Percentiles rank a stretch among this genome's conserved stretches.
These are phyloP conservation scores for Aspergillus kassunensis DNA, from an alignment of 495 filamentous ascomycete species.

Conservation along the genomic window DNA sequence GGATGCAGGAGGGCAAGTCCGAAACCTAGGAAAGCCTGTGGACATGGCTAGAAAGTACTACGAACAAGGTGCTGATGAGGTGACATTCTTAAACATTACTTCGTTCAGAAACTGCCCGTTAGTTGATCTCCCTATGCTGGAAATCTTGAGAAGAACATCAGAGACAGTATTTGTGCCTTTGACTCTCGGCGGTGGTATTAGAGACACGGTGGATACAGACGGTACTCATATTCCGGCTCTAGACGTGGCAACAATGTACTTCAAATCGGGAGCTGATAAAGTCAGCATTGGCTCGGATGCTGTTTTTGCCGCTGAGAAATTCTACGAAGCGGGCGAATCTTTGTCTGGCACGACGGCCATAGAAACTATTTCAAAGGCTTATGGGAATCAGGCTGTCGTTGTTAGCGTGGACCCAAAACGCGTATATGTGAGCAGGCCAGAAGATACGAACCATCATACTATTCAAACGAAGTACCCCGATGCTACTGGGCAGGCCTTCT, in stretches of 20 bases:
- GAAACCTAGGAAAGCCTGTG: constrained; percentile 94
- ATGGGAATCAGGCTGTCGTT: constrained; percentile 95
- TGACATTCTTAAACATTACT: constrained; percentile 97
- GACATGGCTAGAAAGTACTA: constrained; percentile 93
- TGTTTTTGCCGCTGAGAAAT: constrained; percentile 87
- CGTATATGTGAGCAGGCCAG: constrained; percentile 71
- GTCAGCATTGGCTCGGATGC: constrained; percentile 96
- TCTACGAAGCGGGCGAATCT: constrained; percentile 61
- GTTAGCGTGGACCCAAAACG: constrained; percentile 92
- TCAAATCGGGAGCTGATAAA: constrained; percentile 97
- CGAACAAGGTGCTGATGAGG: constrained; percentile 92
- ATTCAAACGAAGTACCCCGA: constrained; percentile 67
- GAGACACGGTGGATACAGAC: constrained; percentile 83
- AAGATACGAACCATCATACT: constrained; percentile 74
- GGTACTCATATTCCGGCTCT: constrained; percentile 83
- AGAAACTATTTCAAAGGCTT: constrained; percentile 87
- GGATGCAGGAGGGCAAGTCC: constrained; percentile 64
- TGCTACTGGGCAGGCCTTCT: constrained; percentile 72
- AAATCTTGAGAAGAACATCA: constrained; percentile 79
- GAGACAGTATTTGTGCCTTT: constrained; percentile 96
- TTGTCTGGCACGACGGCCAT: constrained; percentile 82
- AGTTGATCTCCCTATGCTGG: constrained; percentile 90
- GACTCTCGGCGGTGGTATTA: constrained; percentile 92
- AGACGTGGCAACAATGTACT: constrained; percentile 94
- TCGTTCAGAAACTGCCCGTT: constrained; percentile 93